Evolutionary conservation across 2,329 filamentous ascomycete species (phyloP), one percentile per base, ranked within the genome.

Genomic region (Catunica adiposa): DNA sequence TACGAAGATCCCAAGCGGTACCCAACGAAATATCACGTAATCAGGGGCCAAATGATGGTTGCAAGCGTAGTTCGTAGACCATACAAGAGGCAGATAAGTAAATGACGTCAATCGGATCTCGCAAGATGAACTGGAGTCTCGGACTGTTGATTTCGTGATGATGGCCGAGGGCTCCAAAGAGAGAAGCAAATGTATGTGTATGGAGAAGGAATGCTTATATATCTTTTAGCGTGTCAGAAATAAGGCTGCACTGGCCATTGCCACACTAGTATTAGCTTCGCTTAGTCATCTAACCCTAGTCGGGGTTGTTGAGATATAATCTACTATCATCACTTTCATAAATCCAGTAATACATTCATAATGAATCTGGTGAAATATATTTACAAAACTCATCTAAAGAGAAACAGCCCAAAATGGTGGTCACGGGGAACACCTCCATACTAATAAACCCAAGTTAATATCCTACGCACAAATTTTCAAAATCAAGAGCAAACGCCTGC

Each of bases 281-380:
- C 53, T 58, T 58, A 58, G 56, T 58, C 38, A 58, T 37, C 54
- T 4, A 23, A 38, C 29, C 50, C 50, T 52, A 52, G 38, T 9
- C 6, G 22, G 50, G 50, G 31, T 38, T 52, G 14, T 3, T 1
- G 37, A 17, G n/a, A n/a, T n/a, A n/a, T n/a, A n/a, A n/a, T n/a
- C n/a, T n/a, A n/a, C n/a, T n/a, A n/a, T n/a, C n/a, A n/a, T n/a
- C n/a, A n/a, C n/a, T n/a, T n/a, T n/a, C n/a, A n/a, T n/a, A n/a
- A n/a, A n/a, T n/a, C n/a, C n/a, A n/a, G n/a, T n/a, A n/a, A n/a
- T n/a, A n/a, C n/a, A n/a, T n/a, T n/a, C n/a, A n/a, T n/a, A n/a
- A n/a, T n/a, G n/a, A n/a, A n/a, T n/a, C n/a, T n/a, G n/a, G n/a
- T n/a, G n/a, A n/a, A n/a, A n/a, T n/a, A n/a, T n/a, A n/a, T n/a